A percentile compares a stretch with the other conserved stretches of the same genome.
phyloP scores from a whole-genome alignment of 2,329 filamentous ascomycete species.

The Trichoderma breve region DNA sequence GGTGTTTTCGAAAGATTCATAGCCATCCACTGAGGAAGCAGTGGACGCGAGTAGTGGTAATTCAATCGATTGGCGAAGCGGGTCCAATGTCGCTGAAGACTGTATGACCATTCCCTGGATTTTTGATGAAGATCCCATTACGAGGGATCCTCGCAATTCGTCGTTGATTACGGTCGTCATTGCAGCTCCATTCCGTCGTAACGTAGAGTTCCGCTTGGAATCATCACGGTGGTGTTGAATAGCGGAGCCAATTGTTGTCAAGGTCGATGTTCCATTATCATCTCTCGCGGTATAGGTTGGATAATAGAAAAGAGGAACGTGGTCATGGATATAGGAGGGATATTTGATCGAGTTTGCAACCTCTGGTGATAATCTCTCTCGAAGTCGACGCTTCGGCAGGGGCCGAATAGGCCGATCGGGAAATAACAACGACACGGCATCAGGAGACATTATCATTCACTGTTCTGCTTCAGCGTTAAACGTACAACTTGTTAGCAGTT shows the following conservation, averaged over 20 bases:
- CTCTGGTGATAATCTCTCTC: constrained; percentile 82
- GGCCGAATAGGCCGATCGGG: constrained; percentile 91
- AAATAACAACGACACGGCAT: constrained; percentile 77
- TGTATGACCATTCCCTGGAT: constrained; percentile 43
- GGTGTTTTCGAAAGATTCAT: constrained; percentile 96
- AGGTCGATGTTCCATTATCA: constrained; percentile 31
- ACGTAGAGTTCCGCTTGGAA: constrained; percentile 26
- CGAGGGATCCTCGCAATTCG: constrained; percentile 45
- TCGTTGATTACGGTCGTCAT: constrained; percentile 56
- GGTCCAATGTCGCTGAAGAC: constrained; percentile 45
- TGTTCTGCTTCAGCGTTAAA: not conserved
- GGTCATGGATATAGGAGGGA: constrained; percentile 69
- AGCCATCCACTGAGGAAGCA: constrained; percentile 74
- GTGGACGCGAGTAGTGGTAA: constrained; percentile 64
- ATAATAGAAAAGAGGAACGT: constrained; percentile 68
- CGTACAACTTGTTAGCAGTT: not conserved
- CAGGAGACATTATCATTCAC: constrained; percentile 55
- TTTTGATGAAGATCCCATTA: constrained; percentile 48
- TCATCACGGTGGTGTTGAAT: constrained; percentile 25
- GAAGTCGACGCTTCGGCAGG: constrained; percentile 82
- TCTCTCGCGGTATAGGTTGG: constrained; percentile 55
- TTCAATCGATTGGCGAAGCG: constrained; percentile 42
- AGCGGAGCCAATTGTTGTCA: constrained; percentile 6
- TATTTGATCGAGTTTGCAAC: constrained; percentile 79
- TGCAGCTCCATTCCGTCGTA: constrained; percentile 35